phyloP scores from a whole-genome alignment of 345 rosid genomes.

The Eucalyptus marginata region DNA sequence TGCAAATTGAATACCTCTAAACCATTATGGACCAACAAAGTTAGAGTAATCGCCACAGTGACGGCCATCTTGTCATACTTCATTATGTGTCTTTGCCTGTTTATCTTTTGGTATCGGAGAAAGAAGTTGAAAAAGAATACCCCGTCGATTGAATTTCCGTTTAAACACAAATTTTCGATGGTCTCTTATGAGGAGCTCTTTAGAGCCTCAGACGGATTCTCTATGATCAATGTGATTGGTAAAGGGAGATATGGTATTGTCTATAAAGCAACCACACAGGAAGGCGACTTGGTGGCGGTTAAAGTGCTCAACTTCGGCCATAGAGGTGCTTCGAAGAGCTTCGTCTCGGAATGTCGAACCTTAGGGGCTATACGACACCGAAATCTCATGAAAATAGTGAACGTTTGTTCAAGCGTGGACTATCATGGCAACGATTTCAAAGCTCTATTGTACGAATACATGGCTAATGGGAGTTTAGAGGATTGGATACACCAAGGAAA shows the following conservation, averaged over 20 bases:
- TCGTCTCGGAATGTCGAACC: neutral
- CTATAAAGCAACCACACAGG: neutral
- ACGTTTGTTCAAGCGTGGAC: neutral
- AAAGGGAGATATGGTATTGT: neutral
- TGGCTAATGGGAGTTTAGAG: neutral
- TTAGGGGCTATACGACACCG: neutral
- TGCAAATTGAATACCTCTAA: no score
- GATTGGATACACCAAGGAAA: neutral
- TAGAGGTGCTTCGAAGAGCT: neutral
- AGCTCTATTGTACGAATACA: neutral
- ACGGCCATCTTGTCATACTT: fast-evolving
- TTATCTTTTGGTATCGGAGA: no score
- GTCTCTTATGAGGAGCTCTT: no score
- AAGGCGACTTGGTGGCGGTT: fast-evolving
- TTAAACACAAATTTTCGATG: fast-evolving
- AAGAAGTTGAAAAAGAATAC: no score
- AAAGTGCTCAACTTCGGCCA: neutral
- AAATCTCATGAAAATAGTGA: neutral
- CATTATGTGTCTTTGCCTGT: no score
- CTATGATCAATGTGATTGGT: neutral
- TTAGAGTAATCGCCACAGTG: no score
- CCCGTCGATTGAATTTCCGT: no score
- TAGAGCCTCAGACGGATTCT: neutral
- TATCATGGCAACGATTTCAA: neutral
- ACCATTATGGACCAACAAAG: no score